These are phyloP conservation scores for Alternaria burnsii DNA, from an alignment of 2,329 filamentous ascomycete genomes.

Conservation along the genomic window DNA sequence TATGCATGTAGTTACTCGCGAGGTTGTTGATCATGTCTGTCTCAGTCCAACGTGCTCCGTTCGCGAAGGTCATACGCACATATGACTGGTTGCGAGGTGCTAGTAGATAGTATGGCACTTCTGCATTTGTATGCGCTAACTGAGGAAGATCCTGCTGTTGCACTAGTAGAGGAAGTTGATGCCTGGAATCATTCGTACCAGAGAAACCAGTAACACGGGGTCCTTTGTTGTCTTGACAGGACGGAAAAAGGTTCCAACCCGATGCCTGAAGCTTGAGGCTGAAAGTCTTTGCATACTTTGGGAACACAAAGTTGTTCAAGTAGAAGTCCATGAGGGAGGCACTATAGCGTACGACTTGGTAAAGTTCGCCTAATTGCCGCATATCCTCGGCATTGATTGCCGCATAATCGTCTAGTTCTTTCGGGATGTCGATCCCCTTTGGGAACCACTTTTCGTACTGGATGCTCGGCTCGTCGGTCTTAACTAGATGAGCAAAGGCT, in stretches of 20 bases:
- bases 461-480: constrained; percentile 64
- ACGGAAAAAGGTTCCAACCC: constrained; percentile 72
- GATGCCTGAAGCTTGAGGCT: constrained; percentile 69
- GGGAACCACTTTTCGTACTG: constrained; percentile 67
- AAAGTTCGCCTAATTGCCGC: constrained; percentile 57
- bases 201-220: constrained; percentile 72
- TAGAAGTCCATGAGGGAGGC: constrained; percentile 71
- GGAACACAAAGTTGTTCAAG: constrained; percentile 71
- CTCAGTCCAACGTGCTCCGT: constrained; percentile 56
- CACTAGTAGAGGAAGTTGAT: constrained; percentile 68
- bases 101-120: constrained; percentile 68
- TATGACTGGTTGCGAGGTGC: constrained; percentile 62
- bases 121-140: constrained; percentile 68
- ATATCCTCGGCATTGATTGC: constrained; percentile 68
- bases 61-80: constrained; percentile 42
- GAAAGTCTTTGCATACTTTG: constrained; percentile 71
- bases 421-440: constrained; percentile 51
- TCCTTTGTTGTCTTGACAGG: constrained; percentile 16
- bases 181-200: constrained; percentile 73
- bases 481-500: constrained; percentile 61
- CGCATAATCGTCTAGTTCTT: constrained; percentile 61
- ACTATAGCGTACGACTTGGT: constrained; percentile 50
- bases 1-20: constrained; percentile 1
- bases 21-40: constrained; percentile 56
- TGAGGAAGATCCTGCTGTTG: constrained; percentile 66